phyloP scores from a whole-genome alignment of 495 filamentous ascomycete species.

The Halenospora varia region DNA sequence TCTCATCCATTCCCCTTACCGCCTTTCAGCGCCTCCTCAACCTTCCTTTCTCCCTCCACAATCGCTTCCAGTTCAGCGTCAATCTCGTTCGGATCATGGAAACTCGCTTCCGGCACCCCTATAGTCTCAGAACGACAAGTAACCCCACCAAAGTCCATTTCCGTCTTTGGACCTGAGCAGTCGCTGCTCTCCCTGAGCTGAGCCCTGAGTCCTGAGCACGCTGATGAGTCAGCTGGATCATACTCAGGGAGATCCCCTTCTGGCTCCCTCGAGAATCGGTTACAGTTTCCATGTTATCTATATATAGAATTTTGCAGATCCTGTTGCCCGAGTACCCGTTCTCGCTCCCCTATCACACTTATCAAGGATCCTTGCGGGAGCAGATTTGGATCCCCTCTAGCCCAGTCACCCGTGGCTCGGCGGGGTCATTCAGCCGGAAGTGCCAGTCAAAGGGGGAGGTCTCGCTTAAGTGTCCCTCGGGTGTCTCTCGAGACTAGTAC shows the following conservation, averaged over 20 bases:
- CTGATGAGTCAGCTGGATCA: neutral
- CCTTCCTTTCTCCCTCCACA: slow-evolving; percentile 16
- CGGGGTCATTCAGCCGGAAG: no score
- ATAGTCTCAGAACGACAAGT: neutral
- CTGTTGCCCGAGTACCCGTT: neutral
- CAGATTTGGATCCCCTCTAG: neutral
- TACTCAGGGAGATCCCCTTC: neutral
- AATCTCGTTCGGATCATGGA: slow-evolving; percentile 39
- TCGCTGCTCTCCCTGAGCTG: slow-evolving; percentile 7
- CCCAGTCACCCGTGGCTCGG: neutral
- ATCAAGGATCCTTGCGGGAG: neutral
- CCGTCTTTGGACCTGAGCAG: slow-evolving; percentile 8
- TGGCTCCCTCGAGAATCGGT: slow-evolving; percentile 7
- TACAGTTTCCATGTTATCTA: slow-evolving; percentile 9
- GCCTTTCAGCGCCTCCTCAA: neutral
- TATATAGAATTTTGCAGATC: neutral
- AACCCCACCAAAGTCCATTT: neutral
- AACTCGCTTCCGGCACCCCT: slow-evolving; percentile 15
- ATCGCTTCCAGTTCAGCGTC: slow-evolving; percentile 9
- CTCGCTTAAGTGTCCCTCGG: no score
- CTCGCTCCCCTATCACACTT: neutral
- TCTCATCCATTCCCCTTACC: neutral
- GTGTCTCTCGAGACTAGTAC: no score
- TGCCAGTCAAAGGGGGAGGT: no score
- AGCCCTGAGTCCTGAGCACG: slow-evolving; percentile 7